phyloP scores from a whole-genome alignment of 2,329 filamentous ascomycete genomes.

The Ceratocystis diversiconidia region DNA sequence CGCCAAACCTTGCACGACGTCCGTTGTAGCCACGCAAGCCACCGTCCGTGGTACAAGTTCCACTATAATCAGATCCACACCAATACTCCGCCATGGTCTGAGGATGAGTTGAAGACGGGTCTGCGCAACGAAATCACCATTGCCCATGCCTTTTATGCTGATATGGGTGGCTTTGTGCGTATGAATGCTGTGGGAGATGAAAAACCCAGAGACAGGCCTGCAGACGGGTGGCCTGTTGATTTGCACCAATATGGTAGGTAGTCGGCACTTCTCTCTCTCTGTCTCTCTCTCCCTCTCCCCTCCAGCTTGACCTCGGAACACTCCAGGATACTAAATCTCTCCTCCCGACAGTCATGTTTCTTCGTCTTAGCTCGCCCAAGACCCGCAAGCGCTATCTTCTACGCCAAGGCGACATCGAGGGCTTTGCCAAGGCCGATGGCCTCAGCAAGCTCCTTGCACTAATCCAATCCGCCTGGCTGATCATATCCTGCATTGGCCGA shows the following conservation, averaged over 20 bases:
- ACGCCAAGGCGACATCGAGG: slow-evolving; percentile 22
- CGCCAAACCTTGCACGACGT: neutral
- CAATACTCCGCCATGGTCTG: slow-evolving; percentile 1
- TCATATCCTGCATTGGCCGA: slow-evolving; percentile 25
- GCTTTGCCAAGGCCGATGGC: slow-evolving; percentile 27
- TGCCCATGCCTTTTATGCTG: slow-evolving; percentile 24
- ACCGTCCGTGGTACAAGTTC: slow-evolving; percentile 1
- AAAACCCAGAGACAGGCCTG: neutral
- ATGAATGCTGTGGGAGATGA: neutral
- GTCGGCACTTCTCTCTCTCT: neutral
- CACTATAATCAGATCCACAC: neutral
- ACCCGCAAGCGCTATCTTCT: slow-evolving; percentile 12
- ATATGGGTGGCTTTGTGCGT: slow-evolving; percentile 24
- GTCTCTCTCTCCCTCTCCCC: too few species aligned
- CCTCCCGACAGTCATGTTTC: slow-evolving; percentile 1
- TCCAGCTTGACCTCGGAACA: neutral
- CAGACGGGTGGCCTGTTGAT: neutral
- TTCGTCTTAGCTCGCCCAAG: neutral
- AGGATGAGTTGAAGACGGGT: neutral
- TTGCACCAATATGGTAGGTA: slow-evolving; percentile 10
- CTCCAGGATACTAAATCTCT: neutral
- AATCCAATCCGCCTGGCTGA: slow-evolving; percentile 28
- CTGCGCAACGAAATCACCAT: slow-evolving; percentile 21
- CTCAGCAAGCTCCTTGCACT: slow-evolving; percentile 26
- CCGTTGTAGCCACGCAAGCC: neutral